A percentile compares a stretch with the other conserved stretches of the same genome.
Evolutionary conservation across 768 basidiomycete species (phyloP).

Genomic region (button mushroom (Agaricus bisporus)): DNA sequence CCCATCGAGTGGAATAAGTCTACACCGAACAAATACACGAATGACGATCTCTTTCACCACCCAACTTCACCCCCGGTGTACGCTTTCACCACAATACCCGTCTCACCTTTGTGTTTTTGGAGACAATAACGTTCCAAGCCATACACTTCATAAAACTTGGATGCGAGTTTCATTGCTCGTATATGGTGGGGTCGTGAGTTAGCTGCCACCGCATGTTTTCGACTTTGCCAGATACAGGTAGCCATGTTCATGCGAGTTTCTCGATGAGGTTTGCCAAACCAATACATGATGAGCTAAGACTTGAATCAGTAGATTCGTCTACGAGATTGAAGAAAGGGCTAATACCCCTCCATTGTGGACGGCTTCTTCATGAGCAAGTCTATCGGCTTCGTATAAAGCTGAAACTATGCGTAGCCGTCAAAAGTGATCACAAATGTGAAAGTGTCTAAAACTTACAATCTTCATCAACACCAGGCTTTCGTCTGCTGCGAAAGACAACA

Average conservation of each 20-base stretch:
- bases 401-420: conserved; percentile 1
- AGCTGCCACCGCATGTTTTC: conserved; percentile 76
- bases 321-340: background rate
- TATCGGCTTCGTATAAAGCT: conserved; percentile 87
- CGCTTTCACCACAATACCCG: conserved; percentile 47
- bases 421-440: conserved; percentile 1
- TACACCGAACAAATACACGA: background rate
- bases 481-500: conserved; percentile 81
- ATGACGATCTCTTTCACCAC: conserved; percentile 42
- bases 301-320: conserved; percentile 10
- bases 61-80: conserved; percentile 65
- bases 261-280: conserved; percentile 84
- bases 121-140: conserved; percentile 71
- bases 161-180: conserved; percentile 77
- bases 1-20: background rate
- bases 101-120: conserved; percentile 57
- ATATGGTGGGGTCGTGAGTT: conserved; percentile 77
- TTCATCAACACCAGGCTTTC: conserved; percentile 66
- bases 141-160: conserved; percentile 72
- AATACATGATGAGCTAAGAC: conserved; percentile 76
- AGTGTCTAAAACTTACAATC: conserved; percentile 38
- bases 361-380: conserved; percentile 88
- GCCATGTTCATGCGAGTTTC: conserved; percentile 82
- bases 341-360: conserved; percentile 79
- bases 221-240: conserved; percentile 93